phyloP scores from a whole-genome alignment of 306 rosid species.

The barrel medic (Medicago truncatula) region DNA sequence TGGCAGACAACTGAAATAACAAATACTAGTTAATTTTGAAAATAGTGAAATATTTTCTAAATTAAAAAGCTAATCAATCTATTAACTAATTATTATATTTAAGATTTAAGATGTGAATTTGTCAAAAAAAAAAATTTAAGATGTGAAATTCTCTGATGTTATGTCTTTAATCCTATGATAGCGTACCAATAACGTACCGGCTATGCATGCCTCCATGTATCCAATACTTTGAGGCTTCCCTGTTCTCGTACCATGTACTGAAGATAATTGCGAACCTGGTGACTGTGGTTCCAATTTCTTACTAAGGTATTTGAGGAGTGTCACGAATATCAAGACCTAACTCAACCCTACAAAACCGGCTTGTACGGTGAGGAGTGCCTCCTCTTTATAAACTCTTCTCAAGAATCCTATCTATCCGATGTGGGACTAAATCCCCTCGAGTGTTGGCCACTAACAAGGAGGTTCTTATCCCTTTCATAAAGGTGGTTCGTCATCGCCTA shows the following conservation, averaged over 20 bases:
- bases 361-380: too few relatives aligned
- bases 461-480: constrained; percentile 2
- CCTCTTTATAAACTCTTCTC: too few relatives aligned
- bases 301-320: not conserved
- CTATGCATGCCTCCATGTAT: not conserved
- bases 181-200: not conserved
- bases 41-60: not conserved
- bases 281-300: not conserved
- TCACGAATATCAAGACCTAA: too few relatives aligned
- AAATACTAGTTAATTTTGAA: not conserved
- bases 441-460: too few relatives aligned
- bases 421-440: too few relatives aligned
- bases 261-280: not conserved
- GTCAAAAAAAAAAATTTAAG: too few relatives aligned
- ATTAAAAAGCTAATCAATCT: not conserved
- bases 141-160: not conserved
- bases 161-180: not conserved
- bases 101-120: not conserved
- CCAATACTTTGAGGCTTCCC: not conserved
- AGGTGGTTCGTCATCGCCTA: not conserved
- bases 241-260: not conserved
- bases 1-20: not conserved
- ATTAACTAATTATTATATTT: not conserved
- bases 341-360: too few relatives aligned
- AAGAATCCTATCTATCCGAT: too few relatives aligned